A percentile compares a stretch with the other conserved stretches of the same genome.
Evolutionary conservation across 225 moss, liverwort and hornwort genomes (phyloP).

Genomic region (Anthoceros angustus): DNA sequence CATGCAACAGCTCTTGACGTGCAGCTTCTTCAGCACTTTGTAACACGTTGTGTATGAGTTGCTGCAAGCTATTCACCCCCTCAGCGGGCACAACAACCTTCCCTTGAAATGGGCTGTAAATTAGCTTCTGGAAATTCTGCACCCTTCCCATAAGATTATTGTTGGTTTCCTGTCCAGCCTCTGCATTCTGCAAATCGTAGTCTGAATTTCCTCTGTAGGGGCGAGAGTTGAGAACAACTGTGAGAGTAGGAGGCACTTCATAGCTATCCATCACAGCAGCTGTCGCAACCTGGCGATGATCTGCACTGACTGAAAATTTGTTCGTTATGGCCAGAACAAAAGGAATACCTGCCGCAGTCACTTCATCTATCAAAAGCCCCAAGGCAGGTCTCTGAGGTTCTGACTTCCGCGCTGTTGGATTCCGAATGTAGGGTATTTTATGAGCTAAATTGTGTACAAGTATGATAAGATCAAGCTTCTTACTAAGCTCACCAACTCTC

Average conservation of each 20-base stretch:
- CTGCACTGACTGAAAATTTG: constrained; percentile 95
- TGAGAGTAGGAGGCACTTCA: constrained; percentile 45
- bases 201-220: constrained; percentile 41
- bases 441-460: constrained; percentile 94
- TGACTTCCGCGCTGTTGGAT: constrained; percentile 12
- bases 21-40: constrained; percentile 52
- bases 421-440: constrained; percentile 68
- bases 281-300: constrained; percentile 65
- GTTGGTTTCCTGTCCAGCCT: constrained; percentile 10
- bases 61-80: constrained; percentile 61
- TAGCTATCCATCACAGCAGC: constrained; percentile 73
- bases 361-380: constrained; percentile 65
- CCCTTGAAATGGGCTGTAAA: constrained; percentile 66
- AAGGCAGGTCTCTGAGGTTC: constrained; percentile 50
- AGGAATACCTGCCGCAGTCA: constrained; percentile 59
- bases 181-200: constrained; percentile 6
- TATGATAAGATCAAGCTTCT: constrained; percentile 76
- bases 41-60: constrained; percentile 61
- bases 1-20: constrained; percentile 69
- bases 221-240: constrained; percentile 75
- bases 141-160: constrained; percentile 25
- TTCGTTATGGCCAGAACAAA: constrained; percentile 82
- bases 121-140: constrained; percentile 58
- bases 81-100: constrained; percentile 59
- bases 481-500: constrained; percentile 48